These are phyloP conservation scores for Rutstroemia sp. DNA, from an alignment of 2,329 filamentous ascomycete genomes.

Conservation along the genomic window DNA sequence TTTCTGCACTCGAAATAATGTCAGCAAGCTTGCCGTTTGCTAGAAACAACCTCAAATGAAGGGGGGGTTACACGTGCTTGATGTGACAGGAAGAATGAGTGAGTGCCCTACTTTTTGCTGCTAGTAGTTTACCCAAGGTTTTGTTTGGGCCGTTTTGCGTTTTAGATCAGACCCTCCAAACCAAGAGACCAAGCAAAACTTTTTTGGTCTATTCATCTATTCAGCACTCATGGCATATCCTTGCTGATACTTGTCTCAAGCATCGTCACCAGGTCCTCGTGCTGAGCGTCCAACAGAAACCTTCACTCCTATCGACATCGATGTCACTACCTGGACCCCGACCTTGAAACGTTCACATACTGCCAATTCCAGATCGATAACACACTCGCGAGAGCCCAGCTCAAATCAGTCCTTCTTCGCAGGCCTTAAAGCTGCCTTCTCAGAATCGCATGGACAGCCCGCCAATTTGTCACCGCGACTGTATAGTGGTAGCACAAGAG, in stretches of 20 bases:
- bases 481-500: slow-evolving; percentile 28
- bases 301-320: slow-evolving; percentile 23
- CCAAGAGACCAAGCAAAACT: slow-evolving; percentile 1
- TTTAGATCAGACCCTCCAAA: slow-evolving; percentile 5
- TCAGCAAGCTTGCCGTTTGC: not conserved
- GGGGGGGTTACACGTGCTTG: not conserved
- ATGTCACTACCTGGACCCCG: slow-evolving; percentile 21
- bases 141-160: not conserved
- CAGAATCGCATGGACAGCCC: slow-evolving; percentile 20
- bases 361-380: slow-evolving; percentile 17
- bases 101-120: slow-evolving; percentile 1
- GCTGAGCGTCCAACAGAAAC: slow-evolving; percentile 22
- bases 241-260: slow-evolving; percentile 22
- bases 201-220: not conserved
- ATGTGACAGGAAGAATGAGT: slow-evolving; percentile 9
- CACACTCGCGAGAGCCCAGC: slow-evolving; percentile 20
- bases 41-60: slow-evolving; percentile 1
- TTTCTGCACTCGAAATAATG: not conserved
- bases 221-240: slow-evolving; percentile 7
- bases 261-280: slow-evolving; percentile 21
- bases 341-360: slow-evolving; percentile 26
- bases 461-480: slow-evolving; percentile 24
- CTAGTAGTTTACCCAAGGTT: not conserved
- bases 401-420: slow-evolving; percentile 17
- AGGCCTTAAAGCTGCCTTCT: slow-evolving; percentile 12